A percentile compares a stretch with the other conserved stretches of the same genome.
Evolutionary conservation across 495 filamentous ascomycete species (phyloP).

Genomic region (Hyaloscypha bicolor): DNA sequence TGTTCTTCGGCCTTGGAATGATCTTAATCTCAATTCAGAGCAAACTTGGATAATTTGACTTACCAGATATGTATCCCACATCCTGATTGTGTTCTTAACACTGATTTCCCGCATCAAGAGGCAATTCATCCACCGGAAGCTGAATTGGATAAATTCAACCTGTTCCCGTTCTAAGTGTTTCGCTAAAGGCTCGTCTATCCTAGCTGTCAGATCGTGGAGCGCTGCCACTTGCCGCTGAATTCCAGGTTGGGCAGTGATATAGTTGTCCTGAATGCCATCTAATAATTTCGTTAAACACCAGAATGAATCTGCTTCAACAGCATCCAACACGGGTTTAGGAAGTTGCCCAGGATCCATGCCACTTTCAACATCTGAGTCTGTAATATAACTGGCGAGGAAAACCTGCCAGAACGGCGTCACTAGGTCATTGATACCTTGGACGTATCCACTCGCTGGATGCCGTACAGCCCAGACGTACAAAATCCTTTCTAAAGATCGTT

Average conservation of each 20-base stretch:
- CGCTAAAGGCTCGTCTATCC: conserved; percentile 83
- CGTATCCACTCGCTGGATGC: conserved; percentile 95
- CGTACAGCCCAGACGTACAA: conserved; percentile 97
- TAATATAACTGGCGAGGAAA: conserved; percentile 92
- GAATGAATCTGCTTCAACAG: conserved; percentile 96
- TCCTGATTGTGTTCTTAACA: conserved; percentile 92
- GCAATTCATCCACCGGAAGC: conserved; percentile 99
- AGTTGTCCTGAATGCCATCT: conserved; percentile 98
- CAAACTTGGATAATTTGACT: conserved; percentile 28
- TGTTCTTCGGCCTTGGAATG: conserved; percentile 84
- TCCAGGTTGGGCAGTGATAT: conserved; percentile 94
- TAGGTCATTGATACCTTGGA: conserved; percentile 97
- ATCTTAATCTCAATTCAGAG: conserved; percentile 15
- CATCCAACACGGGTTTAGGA: conserved; percentile 87
- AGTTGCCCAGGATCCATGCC: conserved; percentile 97
- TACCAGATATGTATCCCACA: conserved; percentile 99
- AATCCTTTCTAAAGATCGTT: conserved; percentile 89
- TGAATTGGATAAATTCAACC: conserved; percentile 99
- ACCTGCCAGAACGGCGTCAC: conserved; percentile 98
- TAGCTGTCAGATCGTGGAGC: conserved; percentile 81
- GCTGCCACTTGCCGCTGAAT: conserved; percentile 92
- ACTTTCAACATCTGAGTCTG: conserved; percentile 85
- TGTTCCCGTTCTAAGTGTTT: conserved; percentile 87
- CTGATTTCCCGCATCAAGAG: conserved; percentile 96
- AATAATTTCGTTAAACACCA: conserved; percentile 97